phyloP scores from a whole-genome alignment of 768 basidiomycete species.

The Macrocybe gigantea region DNA sequence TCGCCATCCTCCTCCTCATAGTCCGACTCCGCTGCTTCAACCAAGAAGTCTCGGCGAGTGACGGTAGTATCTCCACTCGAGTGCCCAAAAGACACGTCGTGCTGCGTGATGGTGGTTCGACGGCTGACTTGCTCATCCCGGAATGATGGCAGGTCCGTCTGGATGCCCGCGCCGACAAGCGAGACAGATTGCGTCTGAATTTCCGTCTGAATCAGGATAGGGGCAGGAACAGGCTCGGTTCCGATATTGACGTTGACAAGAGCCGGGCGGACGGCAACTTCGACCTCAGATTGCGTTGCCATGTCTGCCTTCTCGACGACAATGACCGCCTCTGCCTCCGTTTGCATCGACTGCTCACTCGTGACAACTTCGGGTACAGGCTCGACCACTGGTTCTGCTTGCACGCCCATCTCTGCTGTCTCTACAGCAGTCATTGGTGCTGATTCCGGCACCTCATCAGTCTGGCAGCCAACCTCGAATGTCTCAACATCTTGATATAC shows the following conservation, averaged over 20 bases:
- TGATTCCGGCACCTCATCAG: conserved; percentile 29
- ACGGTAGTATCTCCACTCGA: conserved; percentile 35
- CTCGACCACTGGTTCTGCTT: conserved; percentile 26
- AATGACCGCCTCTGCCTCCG: conserved; percentile 34
- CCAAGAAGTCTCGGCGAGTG: conserved; percentile 28
- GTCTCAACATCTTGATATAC: conserved; percentile 43
- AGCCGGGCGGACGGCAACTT: conserved; percentile 20
- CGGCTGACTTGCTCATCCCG: conserved; percentile 17
- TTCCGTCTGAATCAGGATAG: conserved; percentile 22
- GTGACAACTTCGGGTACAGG: conserved; percentile 14
- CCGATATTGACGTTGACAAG: conserved; percentile 23
- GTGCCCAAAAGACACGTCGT: conserved; percentile 28
- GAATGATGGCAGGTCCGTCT: conserved; percentile 23
- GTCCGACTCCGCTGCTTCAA: conserved; percentile 22
- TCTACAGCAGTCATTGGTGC: conserved; percentile 13
- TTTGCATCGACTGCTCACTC: conserved; percentile 40
- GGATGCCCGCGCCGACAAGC: conserved; percentile 22
- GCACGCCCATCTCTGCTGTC: conserved; percentile 34
- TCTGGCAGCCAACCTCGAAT: conserved; percentile 63
- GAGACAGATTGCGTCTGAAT: conserved; percentile 23
- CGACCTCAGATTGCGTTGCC: conserved; percentile 37
- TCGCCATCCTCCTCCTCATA: conserved; percentile 38
- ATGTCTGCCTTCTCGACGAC: conserved; percentile 34
- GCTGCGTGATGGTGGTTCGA: conserved; percentile 43
- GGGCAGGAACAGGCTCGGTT: conserved; percentile 23